Evolutionary conservation across 2,329 filamentous ascomycete genomes (phyloP).

Genomic region (Penicillium brevicompactum): DNA sequence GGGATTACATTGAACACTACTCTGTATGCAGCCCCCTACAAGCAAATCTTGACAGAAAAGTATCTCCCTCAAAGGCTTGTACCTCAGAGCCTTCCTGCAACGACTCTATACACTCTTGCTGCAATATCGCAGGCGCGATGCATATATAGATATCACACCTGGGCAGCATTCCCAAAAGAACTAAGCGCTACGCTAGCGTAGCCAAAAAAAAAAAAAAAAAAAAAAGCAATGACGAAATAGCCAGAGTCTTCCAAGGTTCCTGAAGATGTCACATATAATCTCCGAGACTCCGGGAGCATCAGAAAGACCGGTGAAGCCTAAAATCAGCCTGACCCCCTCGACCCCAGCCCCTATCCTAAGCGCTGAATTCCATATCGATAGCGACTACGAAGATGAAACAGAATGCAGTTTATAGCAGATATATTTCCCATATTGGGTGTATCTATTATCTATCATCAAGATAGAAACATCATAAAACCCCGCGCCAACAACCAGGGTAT

Average conservation of each 20-base stretch:
- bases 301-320: neutral
- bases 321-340: neutral
- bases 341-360: neutral
- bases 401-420: constrained; percentile 1
- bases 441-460: constrained; percentile 21
- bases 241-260: neutral
- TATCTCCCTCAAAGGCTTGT: too few relatives aligned
- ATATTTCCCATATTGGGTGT: constrained; percentile 14
- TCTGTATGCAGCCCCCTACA: too few relatives aligned
- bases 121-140: too few relatives aligned
- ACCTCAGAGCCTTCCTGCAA: too few relatives aligned
- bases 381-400: neutral
- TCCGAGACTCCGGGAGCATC: neutral
- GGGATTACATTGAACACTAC: too few relatives aligned
- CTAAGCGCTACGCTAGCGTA: neutral
- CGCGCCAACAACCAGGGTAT: constrained; percentile 33
- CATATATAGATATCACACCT: too few relatives aligned
- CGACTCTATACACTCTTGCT: too few relatives aligned
- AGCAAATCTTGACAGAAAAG: too few relatives aligned
- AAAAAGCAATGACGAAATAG: neutral
- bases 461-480: constrained; percentile 16
- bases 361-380: neutral
- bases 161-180: neutral
- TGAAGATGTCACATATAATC: neutral
- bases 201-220: neutral